Conservation (phyloP, 768 basidiomycete species). For the Porphyrellus cyaneotinctus region DNA sequence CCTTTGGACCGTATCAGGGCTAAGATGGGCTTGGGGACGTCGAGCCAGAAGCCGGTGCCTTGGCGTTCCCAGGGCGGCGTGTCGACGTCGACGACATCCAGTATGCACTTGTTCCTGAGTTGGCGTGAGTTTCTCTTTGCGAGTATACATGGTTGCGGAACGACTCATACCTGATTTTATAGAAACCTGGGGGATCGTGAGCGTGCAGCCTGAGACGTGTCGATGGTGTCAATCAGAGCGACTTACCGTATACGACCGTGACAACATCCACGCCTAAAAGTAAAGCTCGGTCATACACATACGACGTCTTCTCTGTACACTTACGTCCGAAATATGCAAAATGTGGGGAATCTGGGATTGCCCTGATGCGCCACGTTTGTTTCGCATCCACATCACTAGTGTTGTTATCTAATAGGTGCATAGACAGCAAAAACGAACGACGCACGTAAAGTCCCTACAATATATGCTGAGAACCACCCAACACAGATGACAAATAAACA, state of each 20-base stretch:
- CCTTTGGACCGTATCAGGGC: constrained; percentile 48
- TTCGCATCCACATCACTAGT: constrained; percentile 70
- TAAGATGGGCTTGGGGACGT: constrained; percentile 56
- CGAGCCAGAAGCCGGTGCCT: constrained; percentile 76
- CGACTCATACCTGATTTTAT: constrained; percentile 60
- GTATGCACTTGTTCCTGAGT: constrained; percentile 53
- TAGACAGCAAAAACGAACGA: not conserved
- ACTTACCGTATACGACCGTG: constrained; percentile 71
- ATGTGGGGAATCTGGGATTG: constrained; percentile 52
- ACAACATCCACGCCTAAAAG: constrained; percentile 54
- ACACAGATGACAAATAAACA: constrained; percentile 1
- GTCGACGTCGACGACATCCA: constrained; percentile 76
- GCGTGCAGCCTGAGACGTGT: not conserved
- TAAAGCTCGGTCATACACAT: not conserved
- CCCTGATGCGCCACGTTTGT: constrained; percentile 70
- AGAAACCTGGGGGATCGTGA: constrained; percentile 53
- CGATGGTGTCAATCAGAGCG: not conserved
- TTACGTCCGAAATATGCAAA: constrained; percentile 70
- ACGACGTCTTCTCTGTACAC: constrained; percentile 23
- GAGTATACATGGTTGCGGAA: not conserved
- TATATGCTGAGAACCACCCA: not conserved
- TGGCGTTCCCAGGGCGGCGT: constrained; percentile 74
- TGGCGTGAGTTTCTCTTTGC: not conserved
- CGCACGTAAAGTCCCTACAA: constrained; percentile 71
- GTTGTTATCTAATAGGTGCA: not conserved